Evolutionary conservation across 1,139 yeast species (phyloP).

Genomic region (Yamadazyma diddensiae): DNA sequence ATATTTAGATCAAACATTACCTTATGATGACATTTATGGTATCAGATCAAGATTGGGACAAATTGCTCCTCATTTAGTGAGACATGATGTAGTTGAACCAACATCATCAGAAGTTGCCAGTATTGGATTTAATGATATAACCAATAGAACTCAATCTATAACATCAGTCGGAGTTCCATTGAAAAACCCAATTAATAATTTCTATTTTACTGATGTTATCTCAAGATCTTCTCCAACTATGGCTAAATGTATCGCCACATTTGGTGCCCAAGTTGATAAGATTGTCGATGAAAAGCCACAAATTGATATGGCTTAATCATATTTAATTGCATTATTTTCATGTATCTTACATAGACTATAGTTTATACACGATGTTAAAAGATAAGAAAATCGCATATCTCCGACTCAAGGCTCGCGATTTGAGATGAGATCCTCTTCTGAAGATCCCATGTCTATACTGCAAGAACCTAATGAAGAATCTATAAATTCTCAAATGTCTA

Average conservation of each 20-base stretch:
- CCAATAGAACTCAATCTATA: conserved; percentile 36
- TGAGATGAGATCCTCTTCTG: too few relatives aligned
- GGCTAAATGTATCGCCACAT: conserved; percentile 76
- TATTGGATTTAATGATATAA: conserved; percentile 54
- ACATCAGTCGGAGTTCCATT: conserved; percentile 48
- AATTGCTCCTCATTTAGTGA: conserved; percentile 77
- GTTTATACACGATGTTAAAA: conserved; percentile 2
- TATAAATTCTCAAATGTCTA: neutral
- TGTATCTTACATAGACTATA: conserved; percentile 7
- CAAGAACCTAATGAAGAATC: too few relatives aligned
- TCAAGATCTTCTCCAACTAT: conserved; percentile 87
- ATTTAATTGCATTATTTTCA: conserved; percentile 4
- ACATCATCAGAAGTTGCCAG: conserved; percentile 56
- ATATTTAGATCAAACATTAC: conserved; percentile 67
- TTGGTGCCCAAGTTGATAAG: conserved; percentile 66
- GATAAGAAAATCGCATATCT: neutral
- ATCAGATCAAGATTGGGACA: conserved; percentile 71
- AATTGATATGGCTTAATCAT: conserved; percentile 23
- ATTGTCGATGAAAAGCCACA: conserved; percentile 49
- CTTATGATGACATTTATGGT: conserved; percentile 72
- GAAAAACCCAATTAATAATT: conserved; percentile 74
- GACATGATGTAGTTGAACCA: conserved; percentile 75
- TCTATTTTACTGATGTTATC: conserved; percentile 84
- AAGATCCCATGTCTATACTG: too few relatives aligned
- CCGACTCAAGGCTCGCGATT: too few relatives aligned